Evolutionary conservation across 352 stramenopile genomes (phyloP).

Genomic region (Globisporangium yorkense): DNA sequence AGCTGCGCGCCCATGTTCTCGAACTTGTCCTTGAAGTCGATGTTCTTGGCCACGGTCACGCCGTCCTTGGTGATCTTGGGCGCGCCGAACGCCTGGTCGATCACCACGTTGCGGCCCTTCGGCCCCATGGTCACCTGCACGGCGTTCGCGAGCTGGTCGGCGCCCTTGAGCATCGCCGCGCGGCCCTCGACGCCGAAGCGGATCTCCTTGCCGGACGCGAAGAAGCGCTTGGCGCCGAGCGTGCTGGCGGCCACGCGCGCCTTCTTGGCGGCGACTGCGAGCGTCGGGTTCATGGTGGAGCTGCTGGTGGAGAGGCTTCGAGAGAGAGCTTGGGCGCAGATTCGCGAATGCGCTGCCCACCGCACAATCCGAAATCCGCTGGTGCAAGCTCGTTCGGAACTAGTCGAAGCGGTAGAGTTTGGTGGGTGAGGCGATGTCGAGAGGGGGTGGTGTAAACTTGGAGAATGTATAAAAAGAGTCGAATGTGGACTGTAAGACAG

Average conservation of each 20-base stretch:
- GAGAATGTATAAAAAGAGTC: not conserved
- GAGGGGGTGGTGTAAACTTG: not conserved
- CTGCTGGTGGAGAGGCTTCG: not conserved
- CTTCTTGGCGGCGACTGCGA: conserved; percentile 64
- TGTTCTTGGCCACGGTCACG: conserved; percentile 66
- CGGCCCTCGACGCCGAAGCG: conserved; percentile 98
- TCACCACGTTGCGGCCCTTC: conserved; percentile 99
- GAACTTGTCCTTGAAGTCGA: conserved; percentile 80
- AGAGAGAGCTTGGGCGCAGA: conserved; percentile 8
- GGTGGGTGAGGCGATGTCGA: not conserved
- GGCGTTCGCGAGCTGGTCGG: conserved; percentile 98
- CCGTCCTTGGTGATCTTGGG: conserved; percentile 82
- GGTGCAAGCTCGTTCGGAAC: not conserved
- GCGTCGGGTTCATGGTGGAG: conserved; percentile 61
- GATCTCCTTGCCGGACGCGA: conserved; percentile 96
- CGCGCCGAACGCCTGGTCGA: conserved; percentile 93
- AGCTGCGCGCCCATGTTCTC: conserved; percentile 78
- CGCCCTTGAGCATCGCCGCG: conserved; percentile 97
- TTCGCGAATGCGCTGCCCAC: conserved; percentile 12
- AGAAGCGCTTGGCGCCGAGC: conserved; percentile 52
- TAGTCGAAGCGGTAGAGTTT: not conserved
- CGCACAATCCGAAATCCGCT: not conserved
- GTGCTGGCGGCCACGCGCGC: conserved; percentile 26
- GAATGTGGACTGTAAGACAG: not conserved
- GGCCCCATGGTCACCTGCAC: conserved; percentile 99